Evolutionary conservation across 768 basidiomycete genomes (phyloP).

Genomic region (Lyophyllum decastes): DNA sequence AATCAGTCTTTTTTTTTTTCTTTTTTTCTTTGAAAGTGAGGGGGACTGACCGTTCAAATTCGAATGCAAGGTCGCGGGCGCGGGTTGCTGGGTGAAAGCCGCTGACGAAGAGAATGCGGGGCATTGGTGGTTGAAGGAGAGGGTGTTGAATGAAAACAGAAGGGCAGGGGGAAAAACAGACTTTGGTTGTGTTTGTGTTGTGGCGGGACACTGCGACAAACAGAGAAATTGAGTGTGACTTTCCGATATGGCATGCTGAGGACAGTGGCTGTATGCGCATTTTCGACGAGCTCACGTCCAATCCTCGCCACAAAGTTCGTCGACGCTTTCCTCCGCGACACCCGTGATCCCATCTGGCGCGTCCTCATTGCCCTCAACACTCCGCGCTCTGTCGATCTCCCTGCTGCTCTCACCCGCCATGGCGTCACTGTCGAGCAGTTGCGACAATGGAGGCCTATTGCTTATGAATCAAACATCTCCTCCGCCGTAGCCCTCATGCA

Average conservation of each 20-base stretch:
- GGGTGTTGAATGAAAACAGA: conserved; percentile 22
- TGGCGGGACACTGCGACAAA: conserved; percentile 25
- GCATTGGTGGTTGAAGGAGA: conserved; percentile 50
- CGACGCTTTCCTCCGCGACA: conserved; percentile 33
- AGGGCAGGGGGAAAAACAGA: conserved; percentile 12
- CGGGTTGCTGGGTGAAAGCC: conserved; percentile 84
- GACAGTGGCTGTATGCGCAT: conserved; percentile 12
- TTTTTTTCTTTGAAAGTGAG: background rate
- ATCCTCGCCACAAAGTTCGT: conserved; percentile 32
- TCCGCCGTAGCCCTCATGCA: conserved; percentile 25
- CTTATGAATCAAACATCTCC: conserved; percentile 35
- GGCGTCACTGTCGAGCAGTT: conserved; percentile 38
- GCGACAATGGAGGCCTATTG: conserved; percentile 36
- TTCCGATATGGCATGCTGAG: background rate
- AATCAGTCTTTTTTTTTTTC: background rate
- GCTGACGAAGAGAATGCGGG: conserved; percentile 85
- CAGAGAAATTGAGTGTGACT: too few species aligned
- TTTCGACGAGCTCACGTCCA: conserved; percentile 19
- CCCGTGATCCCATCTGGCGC: conserved; percentile 42
- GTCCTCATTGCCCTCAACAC: conserved; percentile 36
- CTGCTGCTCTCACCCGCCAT: conserved; percentile 30
- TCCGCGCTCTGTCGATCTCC: conserved; percentile 24
- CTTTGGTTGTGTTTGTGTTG: conserved; percentile 33
- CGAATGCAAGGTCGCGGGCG: conserved; percentile 80
- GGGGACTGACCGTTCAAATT: conserved; percentile 74